These are phyloP conservation scores for Picea engelmannii DNA, from an alignment of 83 land plant genomes.

Conservation along the genomic window DNA sequence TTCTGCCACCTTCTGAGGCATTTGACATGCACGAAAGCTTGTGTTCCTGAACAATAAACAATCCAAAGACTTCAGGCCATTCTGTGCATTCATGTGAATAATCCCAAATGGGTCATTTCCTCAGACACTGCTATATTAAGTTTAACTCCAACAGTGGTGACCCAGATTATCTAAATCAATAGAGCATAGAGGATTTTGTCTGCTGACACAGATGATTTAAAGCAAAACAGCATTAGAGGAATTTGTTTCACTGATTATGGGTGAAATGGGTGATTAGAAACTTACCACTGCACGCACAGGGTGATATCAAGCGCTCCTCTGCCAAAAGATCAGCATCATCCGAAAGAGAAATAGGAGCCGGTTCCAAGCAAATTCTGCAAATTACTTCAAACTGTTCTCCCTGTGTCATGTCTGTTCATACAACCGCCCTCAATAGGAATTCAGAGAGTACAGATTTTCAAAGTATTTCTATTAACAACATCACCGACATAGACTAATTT, in stretches of 20 bases:
- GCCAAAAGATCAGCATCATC: slow-evolving; percentile 20
- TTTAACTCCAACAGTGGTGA: too few relatives aligned
- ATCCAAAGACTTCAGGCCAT: background rate
- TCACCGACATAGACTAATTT: too few relatives aligned
- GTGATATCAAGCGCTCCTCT: slow-evolving; percentile 44
- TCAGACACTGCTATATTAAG: too few relatives aligned
- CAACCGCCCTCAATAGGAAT: background rate
- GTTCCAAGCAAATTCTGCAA: slow-evolving; percentile 47
- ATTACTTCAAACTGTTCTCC: slow-evolving; percentile 28
- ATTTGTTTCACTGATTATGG: background rate
- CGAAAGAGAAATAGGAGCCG: slow-evolving; percentile 26
- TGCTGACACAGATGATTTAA: background rate
- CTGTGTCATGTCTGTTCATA: slow-evolving; percentile 2
- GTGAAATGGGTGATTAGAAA: background rate
- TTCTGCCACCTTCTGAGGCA: slow-evolving; percentile 42
- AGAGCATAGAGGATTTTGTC: too few relatives aligned
- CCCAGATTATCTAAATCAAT: too few relatives aligned
- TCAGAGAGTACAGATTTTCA: too few relatives aligned
- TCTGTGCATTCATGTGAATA: background rate
- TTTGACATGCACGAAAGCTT: slow-evolving; percentile 46
- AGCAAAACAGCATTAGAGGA: background rate
- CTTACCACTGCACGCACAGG: slow-evolving; percentile 43
- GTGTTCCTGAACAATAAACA: slow-evolving; percentile 32
- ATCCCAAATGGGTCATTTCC: background rate
- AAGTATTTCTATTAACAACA: too few relatives aligned